Evolutionary conservation across 2,329 filamentous ascomycete genomes (phyloP).

Genomic region (Plenodomus biglobosus): DNA sequence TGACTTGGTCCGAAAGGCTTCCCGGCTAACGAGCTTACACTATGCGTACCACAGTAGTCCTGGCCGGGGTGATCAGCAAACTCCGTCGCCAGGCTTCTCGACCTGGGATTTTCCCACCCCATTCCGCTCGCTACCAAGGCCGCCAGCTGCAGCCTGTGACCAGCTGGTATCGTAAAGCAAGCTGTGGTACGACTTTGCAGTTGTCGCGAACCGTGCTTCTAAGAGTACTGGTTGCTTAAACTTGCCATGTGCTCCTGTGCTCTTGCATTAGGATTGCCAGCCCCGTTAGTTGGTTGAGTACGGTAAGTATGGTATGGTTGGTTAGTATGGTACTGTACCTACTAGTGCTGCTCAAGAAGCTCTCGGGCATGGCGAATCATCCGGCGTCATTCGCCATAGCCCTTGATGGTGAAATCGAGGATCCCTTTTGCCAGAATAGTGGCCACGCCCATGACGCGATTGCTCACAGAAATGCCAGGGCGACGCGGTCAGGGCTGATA

Average conservation of each 20-base stretch:
- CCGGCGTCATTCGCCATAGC: conserved; percentile 6
- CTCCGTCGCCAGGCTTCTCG: conserved; percentile 14
- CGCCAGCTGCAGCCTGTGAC: too few species aligned
- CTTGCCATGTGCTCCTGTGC: too few species aligned
- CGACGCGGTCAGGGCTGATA: conserved; percentile 16
- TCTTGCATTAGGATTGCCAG: too few species aligned
- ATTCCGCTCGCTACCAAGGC: conserved; percentile 30
- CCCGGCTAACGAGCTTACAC: too few species aligned
- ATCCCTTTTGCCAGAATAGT: conserved; percentile 18
- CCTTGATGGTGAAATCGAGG: conserved; percentile 2
- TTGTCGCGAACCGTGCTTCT: too few species aligned
- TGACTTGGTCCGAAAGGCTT: conserved; percentile 22
- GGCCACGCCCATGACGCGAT: conserved; percentile 11
- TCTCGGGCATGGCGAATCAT: conserved; percentile 12
- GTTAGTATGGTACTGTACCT: neutral
- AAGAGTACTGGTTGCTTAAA: too few species aligned
- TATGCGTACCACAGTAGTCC: too few species aligned
- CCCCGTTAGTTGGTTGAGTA: too few species aligned
- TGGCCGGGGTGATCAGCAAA: conserved; percentile 26
- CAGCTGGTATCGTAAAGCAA: neutral
- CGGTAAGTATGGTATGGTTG: too few species aligned
- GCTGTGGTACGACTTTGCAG: conserved; percentile 7
- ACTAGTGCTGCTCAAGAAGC: conserved; percentile 1
- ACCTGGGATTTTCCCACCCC: conserved; percentile 16
- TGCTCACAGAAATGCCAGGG: conserved; percentile 14